Evolutionary conservation across 2,329 filamentous ascomycete species (phyloP).

Genomic region (Alternaria postmessia): DNA sequence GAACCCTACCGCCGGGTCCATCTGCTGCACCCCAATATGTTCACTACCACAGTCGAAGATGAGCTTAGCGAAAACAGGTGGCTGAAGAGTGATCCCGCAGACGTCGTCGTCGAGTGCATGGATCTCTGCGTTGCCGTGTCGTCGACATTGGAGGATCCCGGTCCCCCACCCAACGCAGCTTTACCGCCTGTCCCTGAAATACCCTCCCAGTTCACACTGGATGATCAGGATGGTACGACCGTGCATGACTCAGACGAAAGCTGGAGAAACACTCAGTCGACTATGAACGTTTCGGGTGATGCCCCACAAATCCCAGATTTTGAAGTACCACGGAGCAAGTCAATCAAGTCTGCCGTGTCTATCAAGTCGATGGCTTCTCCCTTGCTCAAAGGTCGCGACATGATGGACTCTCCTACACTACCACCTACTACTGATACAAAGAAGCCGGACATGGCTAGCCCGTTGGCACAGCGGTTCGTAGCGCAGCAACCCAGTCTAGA

Average conservation of each 20-base stretch:
- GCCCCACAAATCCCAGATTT: constrained; percentile 31
- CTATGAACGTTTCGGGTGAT: constrained; percentile 50
- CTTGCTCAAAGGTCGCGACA: constrained; percentile 53
- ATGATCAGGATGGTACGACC: constrained; percentile 39
- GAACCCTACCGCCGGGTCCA: constrained; percentile 78
- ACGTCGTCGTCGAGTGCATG: constrained; percentile 82
- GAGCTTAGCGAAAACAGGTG: constrained; percentile 81
- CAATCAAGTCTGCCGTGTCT: constrained; percentile 55
- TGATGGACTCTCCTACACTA: constrained; percentile 69
- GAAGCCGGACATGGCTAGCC: constrained; percentile 32
- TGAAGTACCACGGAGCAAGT: constrained; percentile 34
- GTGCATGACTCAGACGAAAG: constrained; percentile 51
- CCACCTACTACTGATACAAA: constrained; percentile 55
- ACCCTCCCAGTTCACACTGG: constrained; percentile 45
- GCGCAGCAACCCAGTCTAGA: constrained; percentile 45
- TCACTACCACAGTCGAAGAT: constrained; percentile 78
- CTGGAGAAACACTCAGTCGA: constrained; percentile 65
- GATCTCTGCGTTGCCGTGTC: constrained; percentile 64
- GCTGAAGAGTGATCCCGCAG: constrained; percentile 80
- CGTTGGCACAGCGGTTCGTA: constrained; percentile 30
- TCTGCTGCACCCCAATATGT: constrained; percentile 84
- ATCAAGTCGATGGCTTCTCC: constrained; percentile 56
- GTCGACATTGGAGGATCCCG: constrained; percentile 54
- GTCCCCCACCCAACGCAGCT: constrained; percentile 56
- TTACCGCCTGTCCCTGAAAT: constrained; percentile 53